Conservation (phyloP, 148 eudicot species). For the Silene latifolia region DNA sequence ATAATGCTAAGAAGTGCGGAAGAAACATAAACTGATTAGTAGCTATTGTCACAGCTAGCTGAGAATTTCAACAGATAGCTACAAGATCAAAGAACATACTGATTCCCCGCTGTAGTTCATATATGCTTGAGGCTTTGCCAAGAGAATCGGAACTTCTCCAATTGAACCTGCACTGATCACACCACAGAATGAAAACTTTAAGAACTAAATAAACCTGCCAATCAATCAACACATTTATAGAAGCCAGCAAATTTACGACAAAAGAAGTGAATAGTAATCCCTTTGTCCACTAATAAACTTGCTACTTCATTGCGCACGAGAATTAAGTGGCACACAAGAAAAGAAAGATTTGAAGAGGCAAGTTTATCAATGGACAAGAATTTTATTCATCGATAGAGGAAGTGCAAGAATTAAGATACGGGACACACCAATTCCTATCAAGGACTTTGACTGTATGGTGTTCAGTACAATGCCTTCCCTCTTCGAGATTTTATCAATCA, state of each 20-base stretch:
- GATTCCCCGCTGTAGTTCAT: slow-evolving; percentile 97
- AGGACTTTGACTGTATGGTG: slow-evolving; percentile 93
- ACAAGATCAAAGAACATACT: slow-evolving; percentile 39
- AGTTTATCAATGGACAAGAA: too few relatives aligned
- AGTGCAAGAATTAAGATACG: background rate
- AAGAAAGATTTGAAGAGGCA: too few relatives aligned
- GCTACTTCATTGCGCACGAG: too few relatives aligned
- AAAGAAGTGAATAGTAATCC: too few relatives aligned
- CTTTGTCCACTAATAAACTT: too few relatives aligned
- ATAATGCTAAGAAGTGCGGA: background rate
- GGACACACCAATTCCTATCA: slow-evolving; percentile 79
- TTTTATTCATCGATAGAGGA: background rate
- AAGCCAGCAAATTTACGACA: background rate
- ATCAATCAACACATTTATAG: background rate
- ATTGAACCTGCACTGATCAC: slow-evolving; percentile 81
- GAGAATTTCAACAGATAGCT: background rate
- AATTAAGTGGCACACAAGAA: too few relatives aligned
- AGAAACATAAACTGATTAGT: background rate
- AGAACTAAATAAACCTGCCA: slow-evolving; percentile 7
- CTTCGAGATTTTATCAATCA: slow-evolving; percentile 79
- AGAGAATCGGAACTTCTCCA: slow-evolving; percentile 71
- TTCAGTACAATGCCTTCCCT: slow-evolving; percentile 73
- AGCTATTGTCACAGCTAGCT: background rate
- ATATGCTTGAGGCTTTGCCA: slow-evolving; percentile 94
- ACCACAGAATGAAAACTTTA: slow-evolving; percentile 23